Percentiles rank a stretch among this genome's conserved stretches.
These are phyloP conservation scores for Curvularia verruculosa DNA, from an alignment of 2,329 filamentous ascomycete genomes.

Conservation along the genomic window DNA sequence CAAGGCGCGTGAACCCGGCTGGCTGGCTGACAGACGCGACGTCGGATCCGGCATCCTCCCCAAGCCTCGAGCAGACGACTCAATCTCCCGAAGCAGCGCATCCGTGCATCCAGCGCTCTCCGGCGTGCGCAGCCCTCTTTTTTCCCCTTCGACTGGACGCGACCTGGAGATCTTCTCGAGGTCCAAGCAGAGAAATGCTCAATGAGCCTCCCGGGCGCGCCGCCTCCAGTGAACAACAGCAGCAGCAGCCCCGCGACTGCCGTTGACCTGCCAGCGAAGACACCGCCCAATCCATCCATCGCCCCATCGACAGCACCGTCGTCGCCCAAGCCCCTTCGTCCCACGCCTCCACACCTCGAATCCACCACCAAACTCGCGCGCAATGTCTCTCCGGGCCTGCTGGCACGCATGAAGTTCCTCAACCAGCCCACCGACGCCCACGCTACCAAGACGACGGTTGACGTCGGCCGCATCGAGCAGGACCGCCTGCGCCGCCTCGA, in stretches of 20 bases:
- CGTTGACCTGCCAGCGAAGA: conserved; percentile 30
- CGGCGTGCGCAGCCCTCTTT: conserved; percentile 23
- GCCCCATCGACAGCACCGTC: conserved; percentile 18
- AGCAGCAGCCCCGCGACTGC: conserved; percentile 31
- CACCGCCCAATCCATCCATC: conserved; percentile 15
- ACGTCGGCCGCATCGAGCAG: conserved; percentile 72
- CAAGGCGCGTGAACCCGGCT: conserved; percentile 14
- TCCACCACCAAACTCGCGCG: conserved; percentile 44
- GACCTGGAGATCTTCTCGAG: conserved; percentile 27
- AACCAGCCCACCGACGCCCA: conserved; percentile 45
- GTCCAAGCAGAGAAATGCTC: conserved; percentile 29
- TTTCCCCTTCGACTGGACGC: conserved; percentile 18
- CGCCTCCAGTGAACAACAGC: conserved; percentile 24
- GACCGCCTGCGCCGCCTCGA: conserved; percentile 73
- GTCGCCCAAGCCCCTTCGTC: conserved; percentile 19
- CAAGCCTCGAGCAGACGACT: conserved; percentile 12
- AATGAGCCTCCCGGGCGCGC: conserved; percentile 32
- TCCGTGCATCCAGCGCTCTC: conserved; percentile 24
- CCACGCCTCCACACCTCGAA: conserved; percentile 28
- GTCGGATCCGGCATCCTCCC: conserved; percentile 5
- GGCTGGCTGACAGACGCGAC: conserved; percentile 9
- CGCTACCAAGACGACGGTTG: conserved; percentile 29
- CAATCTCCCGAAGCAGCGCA: conserved; percentile 18
- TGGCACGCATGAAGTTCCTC: conserved; percentile 53
- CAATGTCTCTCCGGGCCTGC: conserved; percentile 52